phyloP scores from a whole-genome alignment of 306 rosid genomes.

The Pachyrhizus erosus region DNA sequence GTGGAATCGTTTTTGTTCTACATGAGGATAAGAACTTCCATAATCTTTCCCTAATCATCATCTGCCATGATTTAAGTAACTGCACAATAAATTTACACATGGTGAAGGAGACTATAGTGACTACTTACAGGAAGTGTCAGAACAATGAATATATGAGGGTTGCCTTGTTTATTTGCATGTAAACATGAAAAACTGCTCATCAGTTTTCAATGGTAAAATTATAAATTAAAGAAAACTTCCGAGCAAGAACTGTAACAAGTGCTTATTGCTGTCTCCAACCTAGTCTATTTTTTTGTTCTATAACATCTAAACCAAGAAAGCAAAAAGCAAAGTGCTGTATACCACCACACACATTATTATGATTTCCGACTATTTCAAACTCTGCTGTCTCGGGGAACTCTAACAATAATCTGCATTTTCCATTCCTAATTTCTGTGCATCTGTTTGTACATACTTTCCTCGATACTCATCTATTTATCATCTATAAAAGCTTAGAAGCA shows the following conservation, averaged over 20 bases:
- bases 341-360: constrained; percentile 46
- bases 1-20: not conserved
- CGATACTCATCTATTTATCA: not conserved
- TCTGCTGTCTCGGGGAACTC: not conserved
- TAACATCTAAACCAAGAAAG: constrained; percentile 46
- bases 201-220: not conserved
- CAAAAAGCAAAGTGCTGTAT: constrained; percentile 63
- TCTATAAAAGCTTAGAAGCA: not conserved
- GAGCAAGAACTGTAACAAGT: not conserved
- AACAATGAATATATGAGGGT: constrained; percentile 8
- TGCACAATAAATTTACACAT: not conserved
- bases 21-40: not conserved
- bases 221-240: not conserved
- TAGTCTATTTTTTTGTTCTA: constrained; percentile 53
- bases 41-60: not conserved
- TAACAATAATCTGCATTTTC: not conserved
- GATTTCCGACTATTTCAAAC: not conserved
- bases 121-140: not conserved
- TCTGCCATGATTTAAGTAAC: not conserved
- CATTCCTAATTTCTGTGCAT: not conserved
- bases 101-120: not conserved
- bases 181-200: not conserved
- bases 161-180: constrained; percentile 7
- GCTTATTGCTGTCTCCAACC: not conserved
- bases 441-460: too few relatives aligned